Conservation (phyloP, 2,329 filamentous ascomycete genomes). For the Phyllosticta citribraziliensis region DNA sequence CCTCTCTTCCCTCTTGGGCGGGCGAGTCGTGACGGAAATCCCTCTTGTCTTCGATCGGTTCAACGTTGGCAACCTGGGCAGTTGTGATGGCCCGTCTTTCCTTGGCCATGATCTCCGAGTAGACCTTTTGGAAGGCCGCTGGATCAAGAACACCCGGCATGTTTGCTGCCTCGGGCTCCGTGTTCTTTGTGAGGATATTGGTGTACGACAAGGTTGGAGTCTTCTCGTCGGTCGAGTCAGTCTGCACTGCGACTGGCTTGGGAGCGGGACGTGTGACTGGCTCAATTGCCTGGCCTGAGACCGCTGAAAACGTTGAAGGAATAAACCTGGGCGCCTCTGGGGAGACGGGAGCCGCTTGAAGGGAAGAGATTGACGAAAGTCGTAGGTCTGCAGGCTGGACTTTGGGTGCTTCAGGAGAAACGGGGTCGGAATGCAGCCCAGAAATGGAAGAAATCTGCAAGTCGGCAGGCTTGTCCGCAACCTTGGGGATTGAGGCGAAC, state of each 20-base stretch:
- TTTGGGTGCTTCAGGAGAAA: conserved; percentile 17
- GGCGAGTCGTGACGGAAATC: neutral
- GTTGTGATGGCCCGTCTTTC: neutral
- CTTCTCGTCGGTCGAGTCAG: conserved; percentile 5
- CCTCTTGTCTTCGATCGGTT: neutral
- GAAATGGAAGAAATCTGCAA: conserved; percentile 13
- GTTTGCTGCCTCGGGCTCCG: conserved; percentile 20
- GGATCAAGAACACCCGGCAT: conserved; percentile 15
- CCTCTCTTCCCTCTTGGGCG: neutral
- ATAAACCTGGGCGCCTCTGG: neutral
- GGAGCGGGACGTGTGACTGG: conserved; percentile 4
- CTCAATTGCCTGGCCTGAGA: conserved; percentile 4
- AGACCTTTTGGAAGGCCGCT: neutral
- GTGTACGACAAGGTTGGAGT: conserved; percentile 18
- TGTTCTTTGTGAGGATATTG: conserved; percentile 19
- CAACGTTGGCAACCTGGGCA: neutral
- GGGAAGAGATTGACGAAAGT: conserved; percentile 13
- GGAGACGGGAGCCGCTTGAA: conserved; percentile 10
- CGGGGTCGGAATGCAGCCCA: conserved; percentile 15
- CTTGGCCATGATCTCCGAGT: conserved; percentile 6
- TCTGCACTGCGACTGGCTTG: neutral
- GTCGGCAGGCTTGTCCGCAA: conserved; percentile 10
- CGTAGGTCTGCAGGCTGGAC: conserved; percentile 5
- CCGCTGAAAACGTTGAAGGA: conserved; percentile 1
- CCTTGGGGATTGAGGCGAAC: neutral